Conservation (phyloP, 2,329 filamentous ascomycete species). For the Colletotrichum lindemuthianum region DNA sequence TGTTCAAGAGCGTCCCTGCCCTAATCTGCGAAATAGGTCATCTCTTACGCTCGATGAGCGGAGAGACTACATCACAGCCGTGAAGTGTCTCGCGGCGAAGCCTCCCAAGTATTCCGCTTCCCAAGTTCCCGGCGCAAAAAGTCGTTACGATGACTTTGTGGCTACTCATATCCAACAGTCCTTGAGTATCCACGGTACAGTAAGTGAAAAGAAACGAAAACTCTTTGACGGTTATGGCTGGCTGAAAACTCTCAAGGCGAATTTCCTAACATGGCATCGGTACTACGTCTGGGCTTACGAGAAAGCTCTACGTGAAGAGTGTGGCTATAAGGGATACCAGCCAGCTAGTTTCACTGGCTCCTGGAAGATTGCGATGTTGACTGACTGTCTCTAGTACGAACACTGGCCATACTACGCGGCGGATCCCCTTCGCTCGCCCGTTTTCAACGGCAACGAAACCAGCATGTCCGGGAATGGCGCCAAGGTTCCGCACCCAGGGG, state of each 20-base stretch:
- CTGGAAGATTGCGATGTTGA: background rate
- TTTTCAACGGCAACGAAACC: constrained; percentile 65
- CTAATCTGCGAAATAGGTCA: background rate
- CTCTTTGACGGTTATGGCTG: no score
- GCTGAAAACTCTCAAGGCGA: constrained; percentile 38
- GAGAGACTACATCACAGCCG: constrained; percentile 39
- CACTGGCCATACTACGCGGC: constrained; percentile 60
- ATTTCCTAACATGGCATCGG: constrained; percentile 56
- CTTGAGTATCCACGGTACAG: constrained; percentile 40
- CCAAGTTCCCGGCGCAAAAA: constrained; percentile 40
- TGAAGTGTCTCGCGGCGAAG: constrained; percentile 38
- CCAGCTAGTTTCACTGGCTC: constrained; percentile 41
- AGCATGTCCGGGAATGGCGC: constrained; percentile 60
- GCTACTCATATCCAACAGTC: constrained; percentile 45
- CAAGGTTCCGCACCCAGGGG: constrained; percentile 36
- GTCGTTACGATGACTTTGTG: constrained; percentile 46
- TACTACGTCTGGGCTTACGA: constrained; percentile 52
- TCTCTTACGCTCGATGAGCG: constrained; percentile 12
- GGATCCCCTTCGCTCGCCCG: constrained; percentile 57
- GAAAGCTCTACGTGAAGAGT: constrained; percentile 51
- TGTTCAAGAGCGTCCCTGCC: no score
- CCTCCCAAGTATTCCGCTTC: constrained; percentile 26
- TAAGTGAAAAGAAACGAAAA: background rate
- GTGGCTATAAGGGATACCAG: constrained; percentile 52
- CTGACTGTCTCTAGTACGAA: constrained; percentile 52